Conservation (phyloP, 2,329 filamentous ascomycete genomes). For the Zasmidium angulare region DNA sequence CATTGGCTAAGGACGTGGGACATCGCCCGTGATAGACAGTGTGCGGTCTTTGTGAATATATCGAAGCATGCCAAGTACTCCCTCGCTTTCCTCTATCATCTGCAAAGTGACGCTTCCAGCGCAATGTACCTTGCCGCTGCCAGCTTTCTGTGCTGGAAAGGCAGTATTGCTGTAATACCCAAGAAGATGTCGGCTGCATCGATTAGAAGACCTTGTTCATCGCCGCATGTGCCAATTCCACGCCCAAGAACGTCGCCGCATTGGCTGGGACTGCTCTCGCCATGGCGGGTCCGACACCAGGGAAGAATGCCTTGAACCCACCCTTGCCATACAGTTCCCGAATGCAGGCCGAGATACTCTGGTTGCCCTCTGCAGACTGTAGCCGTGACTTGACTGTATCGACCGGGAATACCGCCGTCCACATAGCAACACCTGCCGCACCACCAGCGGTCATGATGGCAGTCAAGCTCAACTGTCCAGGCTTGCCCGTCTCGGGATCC, state of each 20-base stretch:
- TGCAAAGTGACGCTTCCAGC: no score
- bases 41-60: no score
- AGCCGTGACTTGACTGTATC: slow-evolving; percentile 94
- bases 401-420: slow-evolving; percentile 97
- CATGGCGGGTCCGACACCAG: slow-evolving; percentile 88
- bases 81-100: no score
- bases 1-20: no score
- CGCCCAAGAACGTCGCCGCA: slow-evolving; percentile 87
- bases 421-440: slow-evolving; percentile 94
- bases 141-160: not conserved
- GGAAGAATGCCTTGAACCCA: slow-evolving; percentile 91
- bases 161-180: not conserved
- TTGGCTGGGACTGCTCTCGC: slow-evolving; percentile 93
- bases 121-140: no score
- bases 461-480: slow-evolving; percentile 75
- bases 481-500: slow-evolving; percentile 68
- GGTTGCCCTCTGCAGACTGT: slow-evolving; percentile 85
- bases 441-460: slow-evolving; percentile 87
- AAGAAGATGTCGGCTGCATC: no score
- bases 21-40: no score
- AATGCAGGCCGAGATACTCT: slow-evolving; percentile 77
- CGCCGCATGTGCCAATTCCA: slow-evolving; percentile 78
- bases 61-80: no score
- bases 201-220: slow-evolving; percentile 71
- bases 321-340: slow-evolving; percentile 78